Conservation (phyloP, 2,329 filamentous ascomycete genomes). For the Trichothecium roseum region DNA sequence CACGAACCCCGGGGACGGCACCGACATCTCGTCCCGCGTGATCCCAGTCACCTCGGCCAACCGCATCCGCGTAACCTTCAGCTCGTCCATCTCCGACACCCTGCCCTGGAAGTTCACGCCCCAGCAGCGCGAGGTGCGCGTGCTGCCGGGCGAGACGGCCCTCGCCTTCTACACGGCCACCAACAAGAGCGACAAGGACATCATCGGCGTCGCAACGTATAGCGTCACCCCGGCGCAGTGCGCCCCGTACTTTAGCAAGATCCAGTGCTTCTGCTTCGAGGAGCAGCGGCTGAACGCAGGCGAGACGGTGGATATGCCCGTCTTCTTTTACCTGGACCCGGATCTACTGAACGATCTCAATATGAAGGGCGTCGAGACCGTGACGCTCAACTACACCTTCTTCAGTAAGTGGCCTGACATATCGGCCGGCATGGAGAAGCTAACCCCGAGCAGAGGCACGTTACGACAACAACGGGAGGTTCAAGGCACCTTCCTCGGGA, state of each 20-base stretch:
- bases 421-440: constrained; percentile 7
- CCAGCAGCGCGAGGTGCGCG: constrained; percentile 91
- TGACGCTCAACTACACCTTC: constrained; percentile 94
- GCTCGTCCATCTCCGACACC: constrained; percentile 86
- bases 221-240: constrained; percentile 94
- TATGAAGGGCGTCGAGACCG: constrained; percentile 90
- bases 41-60: constrained; percentile 70
- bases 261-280: constrained; percentile 99
- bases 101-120: constrained; percentile 96
- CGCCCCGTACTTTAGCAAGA: constrained; percentile 97
- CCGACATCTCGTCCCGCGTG: constrained; percentile 66
- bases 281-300: constrained; percentile 89
- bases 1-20: constrained; percentile 26
- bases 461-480: constrained; percentile 34
- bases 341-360: constrained; percentile 86
- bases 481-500: constrained; percentile 24
- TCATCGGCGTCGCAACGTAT: constrained; percentile 96
- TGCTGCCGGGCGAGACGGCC: constrained; percentile 91
- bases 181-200: constrained; percentile 81
- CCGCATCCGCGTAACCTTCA: constrained; percentile 91
- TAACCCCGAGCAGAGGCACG: constrained; percentile 32
- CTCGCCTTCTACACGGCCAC: constrained; percentile 96
- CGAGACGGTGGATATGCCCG: constrained; percentile 98
- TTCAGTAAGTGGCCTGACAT: constrained; percentile 63
- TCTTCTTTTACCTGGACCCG: constrained; percentile 98